These are phyloP conservation scores for Ascochyta koolunga DNA, from an alignment of 2,329 filamentous ascomycete genomes.

Conservation along the genomic window DNA sequence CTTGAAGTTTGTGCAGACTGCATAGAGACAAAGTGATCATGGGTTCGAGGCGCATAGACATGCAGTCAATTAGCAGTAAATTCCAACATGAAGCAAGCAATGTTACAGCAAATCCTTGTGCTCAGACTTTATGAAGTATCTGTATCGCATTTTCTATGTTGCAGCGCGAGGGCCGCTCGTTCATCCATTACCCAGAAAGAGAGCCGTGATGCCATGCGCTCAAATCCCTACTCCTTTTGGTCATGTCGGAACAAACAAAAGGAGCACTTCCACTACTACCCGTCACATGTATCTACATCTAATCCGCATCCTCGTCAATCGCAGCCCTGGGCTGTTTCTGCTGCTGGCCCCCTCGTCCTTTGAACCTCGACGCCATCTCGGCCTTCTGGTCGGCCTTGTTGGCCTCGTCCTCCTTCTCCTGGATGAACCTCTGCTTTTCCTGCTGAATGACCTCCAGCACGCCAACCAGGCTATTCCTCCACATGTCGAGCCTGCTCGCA, in stretches of 20 bases:
- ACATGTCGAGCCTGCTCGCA: constrained; percentile 86
- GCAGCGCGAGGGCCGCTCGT: constrained; percentile 38
- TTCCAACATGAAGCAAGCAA: not conserved
- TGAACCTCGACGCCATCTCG: constrained; percentile 37
- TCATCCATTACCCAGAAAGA: constrained; percentile 37
- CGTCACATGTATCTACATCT: constrained; percentile 21
- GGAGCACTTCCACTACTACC: constrained; percentile 14
- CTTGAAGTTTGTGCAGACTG: constrained; percentile 37
- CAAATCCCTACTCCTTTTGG: constrained; percentile 30
- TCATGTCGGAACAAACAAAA: constrained; percentile 30
- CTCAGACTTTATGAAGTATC: constrained; percentile 16
- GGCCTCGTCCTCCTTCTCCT: constrained; percentile 77
- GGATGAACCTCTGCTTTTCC: constrained; percentile 80
- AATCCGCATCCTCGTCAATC: constrained; percentile 47
- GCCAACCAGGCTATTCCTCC: constrained; percentile 79
- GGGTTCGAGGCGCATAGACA: not conserved
- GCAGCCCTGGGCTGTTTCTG: constrained; percentile 38
- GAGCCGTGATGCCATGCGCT: constrained; percentile 37
- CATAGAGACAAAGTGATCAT: constrained; percentile 6
- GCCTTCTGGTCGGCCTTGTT: constrained; percentile 74
- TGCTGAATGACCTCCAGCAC: constrained; percentile 79
- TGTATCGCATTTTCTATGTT: constrained; percentile 42
- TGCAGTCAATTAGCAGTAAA: not conserved
- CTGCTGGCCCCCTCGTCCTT: constrained; percentile 30
- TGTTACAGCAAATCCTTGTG: not conserved